Evolutionary conservation across 495 filamentous ascomycete species (phyloP), one percentile per base, ranked within the genome.

Genomic region (Penicillium bovifimosum): DNA sequence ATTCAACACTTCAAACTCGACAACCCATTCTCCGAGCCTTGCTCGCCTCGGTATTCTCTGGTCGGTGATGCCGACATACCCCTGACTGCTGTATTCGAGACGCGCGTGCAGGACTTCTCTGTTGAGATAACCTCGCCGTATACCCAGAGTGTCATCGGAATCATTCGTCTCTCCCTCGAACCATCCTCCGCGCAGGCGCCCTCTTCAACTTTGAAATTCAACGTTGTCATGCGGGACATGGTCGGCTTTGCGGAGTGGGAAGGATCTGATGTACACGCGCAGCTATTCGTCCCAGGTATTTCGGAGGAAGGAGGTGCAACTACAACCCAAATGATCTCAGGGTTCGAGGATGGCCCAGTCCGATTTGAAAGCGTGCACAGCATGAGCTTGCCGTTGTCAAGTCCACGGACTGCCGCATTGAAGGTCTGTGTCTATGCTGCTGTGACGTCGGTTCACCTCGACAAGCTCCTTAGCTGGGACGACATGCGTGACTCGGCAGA

Each of bases 401-500:
- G 88, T 51, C 82, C 91, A 9, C 82, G 78, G 27, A 82, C 83
- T 31, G 83, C 87, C 8, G 83, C 82, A 7, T 68, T 99, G 36
- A 81, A 95, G 49, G 86, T 97, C n/a, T 89, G 90, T 28, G 86
- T 99, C 50, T 97, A 96, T 64, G 91, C 95, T 26, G 86, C 85
- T 57, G 88, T 96, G 42, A 92, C 87, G 13, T 72, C 84, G 1
- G 96, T 96, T 86, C 93, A 99, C 66, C 80, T 99, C 6, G 93
- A 99, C 63, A 97, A 96, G 69, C 77, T 99, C 32, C 80, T 99
- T 5, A 97, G 95, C 68, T 99, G 93, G 93, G 93, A 99, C 67
- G 95, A 96, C 62, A 96, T 99, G 83, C 81, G 90, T 40, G 92
- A 97, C 61, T 72, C 70, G 29, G 65, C 68, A 6, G 75, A 74